These are phyloP conservation scores for Musa itinerans DNA, from an alignment of 176 grass and related monocot genomes.

Conservation along the genomic window DNA sequence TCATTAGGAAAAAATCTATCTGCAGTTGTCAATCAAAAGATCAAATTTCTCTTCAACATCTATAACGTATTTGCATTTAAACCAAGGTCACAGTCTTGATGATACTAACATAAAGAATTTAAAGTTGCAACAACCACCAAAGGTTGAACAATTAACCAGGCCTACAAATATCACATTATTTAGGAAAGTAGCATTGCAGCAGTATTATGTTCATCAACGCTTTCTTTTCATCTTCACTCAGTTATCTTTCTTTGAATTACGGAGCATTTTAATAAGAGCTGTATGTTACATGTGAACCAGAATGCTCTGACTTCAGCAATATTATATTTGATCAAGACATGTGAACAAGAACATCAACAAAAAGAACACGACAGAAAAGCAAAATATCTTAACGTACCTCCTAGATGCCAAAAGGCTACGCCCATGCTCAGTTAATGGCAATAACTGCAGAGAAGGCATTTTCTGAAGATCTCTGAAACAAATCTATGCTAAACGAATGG, in stretches of 20 bases:
- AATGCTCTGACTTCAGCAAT: neutral
- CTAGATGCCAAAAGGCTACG: conserved; percentile 57
- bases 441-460: conserved; percentile 88
- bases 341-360: neutral
- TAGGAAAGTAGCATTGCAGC: neutral
- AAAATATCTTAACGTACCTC: conserved; percentile 23
- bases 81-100: no score
- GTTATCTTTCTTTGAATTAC: neutral
- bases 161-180: neutral
- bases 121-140: no score
- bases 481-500: neutral
- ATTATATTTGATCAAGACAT: neutral
- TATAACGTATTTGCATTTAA: no score
- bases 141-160: neutral
- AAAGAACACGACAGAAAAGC: neutral
- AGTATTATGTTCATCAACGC: neutral
- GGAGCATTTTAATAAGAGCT: neutral
- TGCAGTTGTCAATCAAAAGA: no score
- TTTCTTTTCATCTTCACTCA: neutral
- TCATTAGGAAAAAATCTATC: no score
- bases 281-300: neutral
- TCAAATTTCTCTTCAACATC: no score
- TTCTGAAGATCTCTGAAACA: conserved; percentile 3
- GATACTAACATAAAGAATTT: no score
- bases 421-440: conserved; percentile 60